Evolutionary conservation across 257 asterid genomes (phyloP).

Genomic region (Haberlea rhodopensis): DNA sequence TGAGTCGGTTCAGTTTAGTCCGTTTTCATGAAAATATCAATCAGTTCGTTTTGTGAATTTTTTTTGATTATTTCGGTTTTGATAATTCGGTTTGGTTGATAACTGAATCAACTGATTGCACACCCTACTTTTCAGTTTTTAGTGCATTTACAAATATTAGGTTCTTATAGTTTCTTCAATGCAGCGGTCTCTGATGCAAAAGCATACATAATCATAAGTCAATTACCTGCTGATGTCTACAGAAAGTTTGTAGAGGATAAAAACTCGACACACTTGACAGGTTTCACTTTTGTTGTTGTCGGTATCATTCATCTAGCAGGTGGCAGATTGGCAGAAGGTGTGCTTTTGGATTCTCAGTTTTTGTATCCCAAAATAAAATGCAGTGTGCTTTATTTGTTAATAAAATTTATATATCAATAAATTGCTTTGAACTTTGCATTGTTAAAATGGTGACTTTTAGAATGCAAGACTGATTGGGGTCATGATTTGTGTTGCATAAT

Average conservation of each 20-base stretch:
- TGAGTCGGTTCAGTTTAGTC: no score
- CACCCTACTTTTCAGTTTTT: neutral
- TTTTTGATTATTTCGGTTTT: no score
- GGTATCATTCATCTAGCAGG: slow-evolving; percentile 75
- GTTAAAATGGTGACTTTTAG: neutral
- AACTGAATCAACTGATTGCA: neutral
- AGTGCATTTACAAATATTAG: neutral
- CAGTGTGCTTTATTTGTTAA: neutral
- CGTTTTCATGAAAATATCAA: no score
- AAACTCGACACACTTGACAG: slow-evolving; percentile 50
- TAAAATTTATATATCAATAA: no score
- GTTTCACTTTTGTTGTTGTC: slow-evolving; percentile 64
- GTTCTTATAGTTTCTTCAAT: slow-evolving; percentile 24
- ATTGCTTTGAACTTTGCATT: neutral
- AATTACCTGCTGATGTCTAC: slow-evolving; percentile 64
- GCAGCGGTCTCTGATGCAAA: slow-evolving; percentile 67
- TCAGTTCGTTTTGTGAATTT: no score
- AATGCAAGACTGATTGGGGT: neutral
- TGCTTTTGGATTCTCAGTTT: slow-evolving; percentile 9
- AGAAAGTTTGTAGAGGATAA: slow-evolving; percentile 62
- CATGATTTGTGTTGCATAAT: neutral
- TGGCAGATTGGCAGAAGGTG: slow-evolving; percentile 84
- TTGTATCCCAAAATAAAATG: neutral
- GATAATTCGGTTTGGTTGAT: no score
- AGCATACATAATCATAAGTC: slow-evolving; percentile 67